Conservation (phyloP, 2,329 filamentous ascomycete genomes). For the Trichoderma arundinaceum region DNA sequence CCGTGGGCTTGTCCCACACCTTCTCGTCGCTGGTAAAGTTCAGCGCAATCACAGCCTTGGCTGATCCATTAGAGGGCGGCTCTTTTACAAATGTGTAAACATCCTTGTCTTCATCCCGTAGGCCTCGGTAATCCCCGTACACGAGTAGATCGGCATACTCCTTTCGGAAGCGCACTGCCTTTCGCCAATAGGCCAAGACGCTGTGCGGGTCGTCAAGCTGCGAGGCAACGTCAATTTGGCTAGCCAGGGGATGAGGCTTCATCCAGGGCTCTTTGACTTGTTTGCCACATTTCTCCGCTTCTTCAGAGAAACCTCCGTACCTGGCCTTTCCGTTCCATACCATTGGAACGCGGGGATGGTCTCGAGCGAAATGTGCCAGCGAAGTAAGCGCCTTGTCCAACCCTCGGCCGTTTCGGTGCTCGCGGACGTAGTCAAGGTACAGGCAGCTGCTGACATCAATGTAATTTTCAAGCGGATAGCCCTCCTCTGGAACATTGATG, state of each 20-base stretch:
- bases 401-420: conserved; percentile 39
- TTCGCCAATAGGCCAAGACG: conserved; percentile 44
- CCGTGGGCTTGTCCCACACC: conserved; percentile 34
- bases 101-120: conserved; percentile 38
- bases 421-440: conserved; percentile 43
- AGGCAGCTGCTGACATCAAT: conserved; percentile 57
- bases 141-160: conserved; percentile 44
- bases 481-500: conserved; percentile 62
- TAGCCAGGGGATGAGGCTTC: conserved; percentile 42
- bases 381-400: conserved; percentile 46
- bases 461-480: conserved; percentile 64
- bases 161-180: conserved; percentile 40
- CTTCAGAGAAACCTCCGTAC: conserved; percentile 45
- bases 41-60: conserved; percentile 40
- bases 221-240: conserved; percentile 60
- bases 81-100: conserved; percentile 44
- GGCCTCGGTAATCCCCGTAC: conserved; percentile 44
- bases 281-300: conserved; percentile 43
- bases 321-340: conserved; percentile 60
- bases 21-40: conserved; percentile 45
- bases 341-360: conserved; percentile 70
- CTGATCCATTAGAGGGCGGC: conserved; percentile 33
- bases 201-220: conserved; percentile 53
- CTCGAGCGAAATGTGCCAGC: conserved; percentile 51
- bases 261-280: conserved; percentile 44